These are phyloP conservation scores for Aspergillus luchuensis DNA, from an alignment of 2,329 filamentous ascomycete genomes.

Conservation along the genomic window DNA sequence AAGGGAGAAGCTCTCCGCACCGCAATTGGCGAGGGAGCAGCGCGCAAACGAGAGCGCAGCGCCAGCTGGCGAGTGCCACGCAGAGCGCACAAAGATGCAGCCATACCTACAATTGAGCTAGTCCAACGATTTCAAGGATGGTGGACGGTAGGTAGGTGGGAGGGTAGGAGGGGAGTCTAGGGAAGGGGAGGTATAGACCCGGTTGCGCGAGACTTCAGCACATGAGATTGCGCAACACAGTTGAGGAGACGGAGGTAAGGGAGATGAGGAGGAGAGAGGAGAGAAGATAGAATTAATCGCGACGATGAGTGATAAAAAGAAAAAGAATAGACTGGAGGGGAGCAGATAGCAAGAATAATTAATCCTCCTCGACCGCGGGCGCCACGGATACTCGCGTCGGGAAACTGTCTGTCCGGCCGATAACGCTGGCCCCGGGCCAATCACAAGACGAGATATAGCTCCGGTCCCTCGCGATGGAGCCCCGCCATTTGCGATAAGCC, in stretches of 20 bases:
- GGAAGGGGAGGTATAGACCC: constrained; percentile 1
- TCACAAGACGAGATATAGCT: not conserved
- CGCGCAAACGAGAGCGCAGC: constrained; percentile 32
- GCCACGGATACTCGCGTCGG: constrained; percentile 14
- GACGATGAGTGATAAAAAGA: constrained; percentile 1
- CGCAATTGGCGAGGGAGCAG: constrained; percentile 24
- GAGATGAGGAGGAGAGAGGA: constrained; percentile 6
- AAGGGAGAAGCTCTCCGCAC: constrained; percentile 30
- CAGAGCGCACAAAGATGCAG: constrained; percentile 39
- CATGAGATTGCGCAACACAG: not conserved
- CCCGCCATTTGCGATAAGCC: constrained; percentile 9
- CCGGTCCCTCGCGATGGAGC: not conserved
- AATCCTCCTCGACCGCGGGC: constrained; percentile 21
- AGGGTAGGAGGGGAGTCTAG: not conserved
- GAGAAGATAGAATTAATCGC: not conserved
- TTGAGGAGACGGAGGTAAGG: not conserved
- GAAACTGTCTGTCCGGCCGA: constrained; percentile 19
- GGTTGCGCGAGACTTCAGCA: constrained; percentile 1
- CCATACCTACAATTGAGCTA: constrained; percentile 26
- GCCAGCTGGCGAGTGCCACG: constrained; percentile 40
- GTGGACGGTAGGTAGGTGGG: not conserved
- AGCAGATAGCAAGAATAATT: constrained; percentile 9
- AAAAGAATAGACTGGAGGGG: constrained; percentile 2
- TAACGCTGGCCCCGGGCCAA: constrained; percentile 17
- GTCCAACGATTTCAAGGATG: not conserved